A percentile compares a stretch with the other conserved stretches of the same genome.
These are phyloP conservation scores for Ogataea hybrid DNA, from an alignment of 1,139 yeast genomes.

Conservation along the genomic window DNA sequence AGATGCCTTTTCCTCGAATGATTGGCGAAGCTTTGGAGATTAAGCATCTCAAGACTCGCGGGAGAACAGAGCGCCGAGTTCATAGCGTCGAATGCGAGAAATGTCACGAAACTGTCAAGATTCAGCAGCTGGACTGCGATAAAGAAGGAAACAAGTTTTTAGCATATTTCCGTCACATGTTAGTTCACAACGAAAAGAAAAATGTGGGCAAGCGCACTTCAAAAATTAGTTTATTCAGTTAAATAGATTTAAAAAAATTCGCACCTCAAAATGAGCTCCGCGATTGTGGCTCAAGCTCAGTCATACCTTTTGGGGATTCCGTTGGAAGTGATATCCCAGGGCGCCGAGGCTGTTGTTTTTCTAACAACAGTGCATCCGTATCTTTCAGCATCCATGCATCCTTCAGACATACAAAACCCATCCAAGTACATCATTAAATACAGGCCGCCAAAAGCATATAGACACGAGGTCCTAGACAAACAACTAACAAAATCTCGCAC, in stretches of 20 bases:
- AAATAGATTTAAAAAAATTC: not conserved
- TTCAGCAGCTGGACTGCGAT: conserved; percentile 19
- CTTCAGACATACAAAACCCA: conserved; percentile 28
- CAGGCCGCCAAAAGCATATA: conserved; percentile 84
- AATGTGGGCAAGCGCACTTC: conserved; percentile 17
- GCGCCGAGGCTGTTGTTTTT: conserved; percentile 93
- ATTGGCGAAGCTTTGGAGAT: conserved; percentile 22
- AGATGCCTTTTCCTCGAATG: conserved; percentile 25
- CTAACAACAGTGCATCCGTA: conserved; percentile 69
- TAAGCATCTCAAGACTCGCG: conserved; percentile 17
- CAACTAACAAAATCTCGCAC: conserved; percentile 79
- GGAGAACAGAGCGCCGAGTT: conserved; percentile 14
- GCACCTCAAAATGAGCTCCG: conserved; percentile 41
- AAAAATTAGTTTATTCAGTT: conserved; percentile 7
- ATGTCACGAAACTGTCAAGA: conserved; percentile 20
- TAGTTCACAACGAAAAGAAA: conserved; percentile 23
- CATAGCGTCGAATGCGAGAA: conserved; percentile 23
- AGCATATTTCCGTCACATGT: conserved; percentile 26
- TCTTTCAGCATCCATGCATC: conserved; percentile 32
- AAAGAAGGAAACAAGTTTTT: conserved; percentile 22
- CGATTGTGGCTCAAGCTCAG: conserved; percentile 41
- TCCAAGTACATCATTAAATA: conserved; percentile 66
- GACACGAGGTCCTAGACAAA: conserved; percentile 82
- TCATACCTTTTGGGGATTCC: conserved; percentile 46
- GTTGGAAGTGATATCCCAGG: conserved; percentile 68